Percentiles rank a stretch among this genome's conserved stretches.
phyloP scores from a whole-genome alignment of 352 stramenopile genomes.

The Phytophthora sojae region DNA sequence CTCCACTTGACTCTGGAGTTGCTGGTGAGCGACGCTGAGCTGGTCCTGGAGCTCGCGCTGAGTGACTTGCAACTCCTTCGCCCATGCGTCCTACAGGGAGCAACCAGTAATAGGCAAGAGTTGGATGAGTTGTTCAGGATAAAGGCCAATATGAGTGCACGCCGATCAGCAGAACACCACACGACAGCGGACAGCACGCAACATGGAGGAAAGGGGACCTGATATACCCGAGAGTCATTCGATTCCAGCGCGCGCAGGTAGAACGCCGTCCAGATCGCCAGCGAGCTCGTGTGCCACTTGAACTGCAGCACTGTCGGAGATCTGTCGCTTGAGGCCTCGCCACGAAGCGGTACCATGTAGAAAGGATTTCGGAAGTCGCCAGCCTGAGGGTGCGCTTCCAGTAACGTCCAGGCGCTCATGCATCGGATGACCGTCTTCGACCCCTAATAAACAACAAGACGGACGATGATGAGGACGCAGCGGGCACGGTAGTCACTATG shows the following conservation, averaged over 20 bases:
- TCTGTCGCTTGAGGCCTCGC: conserved; percentile 48
- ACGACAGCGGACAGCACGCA: background rate
- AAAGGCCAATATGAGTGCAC: conserved; percentile 8
- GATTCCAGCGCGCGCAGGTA: conserved; percentile 87
- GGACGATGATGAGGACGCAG: background rate
- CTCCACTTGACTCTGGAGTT: conserved; percentile 74
- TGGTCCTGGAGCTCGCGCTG: conserved; percentile 82
- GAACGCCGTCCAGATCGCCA: conserved; percentile 85
- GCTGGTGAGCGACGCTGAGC: conserved; percentile 66
- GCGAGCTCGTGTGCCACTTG: conserved; percentile 87
- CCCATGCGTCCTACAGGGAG: conserved; percentile 72
- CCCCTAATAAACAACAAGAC: conserved; percentile 35
- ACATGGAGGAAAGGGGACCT: conserved; percentile 49
- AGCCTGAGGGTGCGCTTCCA: conserved; percentile 48
- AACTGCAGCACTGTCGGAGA: conserved; percentile 82
- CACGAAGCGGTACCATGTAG: conserved; percentile 62
- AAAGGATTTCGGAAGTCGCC: conserved; percentile 83
- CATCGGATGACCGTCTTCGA: conserved; percentile 68
- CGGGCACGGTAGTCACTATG: background rate
- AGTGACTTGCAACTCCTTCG: conserved; percentile 81
- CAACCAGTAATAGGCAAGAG: background rate
- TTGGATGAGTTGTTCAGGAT: background rate
- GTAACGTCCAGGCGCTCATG: conserved; percentile 72
- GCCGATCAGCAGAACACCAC: conserved; percentile 1
- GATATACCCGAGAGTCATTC: conserved; percentile 80